These are phyloP conservation scores for Ophiostoma himal-ulmi DNA, from an alignment of 2,329 filamentous ascomycete genomes.

Conservation along the genomic window DNA sequence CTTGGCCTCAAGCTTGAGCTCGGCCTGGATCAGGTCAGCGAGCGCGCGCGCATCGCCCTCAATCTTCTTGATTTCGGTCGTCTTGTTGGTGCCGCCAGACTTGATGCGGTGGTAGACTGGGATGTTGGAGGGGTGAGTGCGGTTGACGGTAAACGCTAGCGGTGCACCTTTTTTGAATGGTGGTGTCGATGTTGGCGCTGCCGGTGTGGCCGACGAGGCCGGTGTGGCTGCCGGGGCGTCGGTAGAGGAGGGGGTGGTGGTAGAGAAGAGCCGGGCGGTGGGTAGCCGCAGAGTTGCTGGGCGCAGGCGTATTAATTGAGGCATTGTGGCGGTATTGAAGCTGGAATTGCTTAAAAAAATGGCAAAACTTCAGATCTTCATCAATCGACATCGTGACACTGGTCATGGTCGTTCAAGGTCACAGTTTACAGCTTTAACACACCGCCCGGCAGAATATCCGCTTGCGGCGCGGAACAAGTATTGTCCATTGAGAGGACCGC, in stretches of 20 bases:
- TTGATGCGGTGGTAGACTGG: constrained; percentile 71
- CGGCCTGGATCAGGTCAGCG: constrained; percentile 55
- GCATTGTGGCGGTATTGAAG: not conserved
- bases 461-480: constrained; percentile 20
- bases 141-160: constrained; percentile 58
- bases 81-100: constrained; percentile 66
- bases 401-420: not conserved
- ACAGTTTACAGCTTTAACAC: not conserved
- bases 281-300: constrained; percentile 13
- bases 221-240: constrained; percentile 6
- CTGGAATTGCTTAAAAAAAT: not conserved
- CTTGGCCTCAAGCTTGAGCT: constrained; percentile 51
- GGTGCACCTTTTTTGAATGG: not conserved
- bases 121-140: constrained; percentile 64
- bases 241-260: not conserved
- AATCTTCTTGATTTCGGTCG: constrained; percentile 72
- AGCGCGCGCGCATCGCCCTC: constrained; percentile 65
- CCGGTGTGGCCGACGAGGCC: not conserved
- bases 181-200: not conserved
- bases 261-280: constrained; percentile 8
- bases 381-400: not conserved
- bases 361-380: not conserved
- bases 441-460: constrained; percentile 27
- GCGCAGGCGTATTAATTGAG: constrained; percentile 13
- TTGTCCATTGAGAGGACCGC: constrained; percentile 13